Conservation (phyloP, 164 flowering plant species). For the Liriodendron chinense region DNA sequence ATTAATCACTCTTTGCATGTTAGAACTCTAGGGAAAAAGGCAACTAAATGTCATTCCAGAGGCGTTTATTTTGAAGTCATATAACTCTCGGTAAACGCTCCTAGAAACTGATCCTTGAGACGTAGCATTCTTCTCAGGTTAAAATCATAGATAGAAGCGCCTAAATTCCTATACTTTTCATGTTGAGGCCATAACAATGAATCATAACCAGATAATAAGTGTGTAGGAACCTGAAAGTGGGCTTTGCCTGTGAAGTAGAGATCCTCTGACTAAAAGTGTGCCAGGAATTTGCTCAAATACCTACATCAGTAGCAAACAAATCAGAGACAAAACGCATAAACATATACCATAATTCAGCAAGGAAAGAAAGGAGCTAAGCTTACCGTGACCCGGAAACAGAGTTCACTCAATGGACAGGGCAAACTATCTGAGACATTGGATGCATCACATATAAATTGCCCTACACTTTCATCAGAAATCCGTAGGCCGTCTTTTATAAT, state of each 20-base stretch:
- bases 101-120: too few relatives aligned
- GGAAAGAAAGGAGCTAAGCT: constrained; percentile 2
- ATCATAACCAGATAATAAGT: too few relatives aligned
- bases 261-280: constrained; percentile 75
- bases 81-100: too few relatives aligned
- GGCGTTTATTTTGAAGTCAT: too few relatives aligned
- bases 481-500: constrained; percentile 29
- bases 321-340: not conserved
- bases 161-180: too few relatives aligned
- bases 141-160: too few relatives aligned
- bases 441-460: constrained; percentile 13
- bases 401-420: constrained; percentile 15
- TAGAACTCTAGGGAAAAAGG: too few relatives aligned
- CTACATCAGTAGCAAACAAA: constrained; percentile 29
- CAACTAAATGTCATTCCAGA: too few relatives aligned
- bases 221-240: constrained; percentile 47
- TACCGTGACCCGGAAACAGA: constrained; percentile 62
- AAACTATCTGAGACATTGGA: constrained; percentile 26
- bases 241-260: constrained; percentile 43
- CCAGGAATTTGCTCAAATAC: constrained; percentile 96
- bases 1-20: too few relatives aligned
- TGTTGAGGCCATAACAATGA: too few relatives aligned
- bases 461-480: constrained; percentile 12
- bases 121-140: too few relatives aligned
- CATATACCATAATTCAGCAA: not conserved